Evolutionary conservation across 1,284 basidiomycete genomes (phyloP), one percentile per base, ranked within the genome.

Genomic region (Cutaneotrichosporon arboriforme): DNA sequence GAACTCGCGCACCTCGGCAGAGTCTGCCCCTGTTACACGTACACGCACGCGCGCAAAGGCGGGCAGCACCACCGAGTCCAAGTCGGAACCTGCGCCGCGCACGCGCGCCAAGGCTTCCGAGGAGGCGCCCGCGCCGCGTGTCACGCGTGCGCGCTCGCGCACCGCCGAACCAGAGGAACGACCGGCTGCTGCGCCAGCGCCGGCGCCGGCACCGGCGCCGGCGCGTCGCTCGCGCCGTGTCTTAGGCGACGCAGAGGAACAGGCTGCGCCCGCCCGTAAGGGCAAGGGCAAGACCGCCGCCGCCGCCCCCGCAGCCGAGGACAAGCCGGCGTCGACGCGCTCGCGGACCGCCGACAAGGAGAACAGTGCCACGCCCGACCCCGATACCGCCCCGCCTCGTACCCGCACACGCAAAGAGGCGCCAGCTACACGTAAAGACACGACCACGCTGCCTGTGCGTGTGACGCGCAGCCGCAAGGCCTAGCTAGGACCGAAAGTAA

Each of bases 191-290:
- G n/a, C n/a, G 14, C 17, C 41, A 15, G 17, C 18, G 8, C 23
- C 18, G 43, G 46, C 37, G 20, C 21, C 9, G 39, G 37, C 38
- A 14, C 36, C 46, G 18, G 46, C 22, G n/a, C 33, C 51, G 4
- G 26, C 45, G 33, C 45, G 46, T 20, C 42, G 52, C 33, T 49
- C 52, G 14, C 43, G 53, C 37, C 31, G 47, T 1, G 39, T 54
- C 2, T 22, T 54, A 10, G 49, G 46, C n/a, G 54, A 55, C 36
- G 46, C 54, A 15, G 50, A 55, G 33, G 39, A 45, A 42, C 37
- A n/a, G n/a, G 9, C 44, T 3, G 31, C 31, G 3, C 18, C 44
- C 4, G 33, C 4, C 3, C 33, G 18, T 1, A 35, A 21, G 40
- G 31, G 13, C 15, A 43, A 35, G 33, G 31, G 15, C 21, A 35